phyloP scores from a whole-genome alignment of 1,284 basidiomycete genomes.

The Mixia osmundae region DNA sequence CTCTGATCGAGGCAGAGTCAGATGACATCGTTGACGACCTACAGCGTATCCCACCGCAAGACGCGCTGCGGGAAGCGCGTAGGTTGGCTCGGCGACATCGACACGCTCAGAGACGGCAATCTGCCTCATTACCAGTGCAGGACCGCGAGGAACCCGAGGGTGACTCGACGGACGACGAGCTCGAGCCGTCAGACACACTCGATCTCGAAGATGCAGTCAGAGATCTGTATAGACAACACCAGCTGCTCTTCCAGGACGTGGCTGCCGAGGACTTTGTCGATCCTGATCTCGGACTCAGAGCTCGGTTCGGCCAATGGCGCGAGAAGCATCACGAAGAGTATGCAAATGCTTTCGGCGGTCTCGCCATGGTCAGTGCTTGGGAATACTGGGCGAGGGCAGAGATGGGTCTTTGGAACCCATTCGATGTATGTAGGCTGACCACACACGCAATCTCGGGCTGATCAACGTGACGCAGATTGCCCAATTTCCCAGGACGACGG shows the following conservation, averaged over 20 bases:
- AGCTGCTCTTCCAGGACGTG: slow-evolving; percentile 49
- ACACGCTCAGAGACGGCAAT: slow-evolving; percentile 27
- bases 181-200: slow-evolving; percentile 37
- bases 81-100: background rate
- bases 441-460: background rate
- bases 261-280: slow-evolving; percentile 60
- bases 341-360: slow-evolving; percentile 62
- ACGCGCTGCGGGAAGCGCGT: background rate
- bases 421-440: slow-evolving; percentile 34
- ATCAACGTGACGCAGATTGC: slow-evolving; percentile 10
- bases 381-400: slow-evolving; percentile 85
- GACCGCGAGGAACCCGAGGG: slow-evolving; percentile 31
- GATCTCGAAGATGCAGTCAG: slow-evolving; percentile 45
- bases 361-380: slow-evolving; percentile 76
- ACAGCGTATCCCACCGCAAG: background rate
- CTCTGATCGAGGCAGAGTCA: slow-evolving; percentile 2
- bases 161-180: slow-evolving; percentile 57
- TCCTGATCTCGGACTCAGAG: slow-evolving; percentile 43
- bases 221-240: slow-evolving; percentile 31
- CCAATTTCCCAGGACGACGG: slow-evolving; percentile 27
- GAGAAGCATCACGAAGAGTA: slow-evolving; percentile 55
- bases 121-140: slow-evolving; percentile 23
- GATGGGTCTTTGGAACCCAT: slow-evolving; percentile 62
- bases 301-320: slow-evolving; percentile 59
- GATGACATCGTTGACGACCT: background rate